These are phyloP conservation scores for Pyrus pyrifolia DNA, from an alignment of 306 rosid species.

Conservation along the genomic window DNA sequence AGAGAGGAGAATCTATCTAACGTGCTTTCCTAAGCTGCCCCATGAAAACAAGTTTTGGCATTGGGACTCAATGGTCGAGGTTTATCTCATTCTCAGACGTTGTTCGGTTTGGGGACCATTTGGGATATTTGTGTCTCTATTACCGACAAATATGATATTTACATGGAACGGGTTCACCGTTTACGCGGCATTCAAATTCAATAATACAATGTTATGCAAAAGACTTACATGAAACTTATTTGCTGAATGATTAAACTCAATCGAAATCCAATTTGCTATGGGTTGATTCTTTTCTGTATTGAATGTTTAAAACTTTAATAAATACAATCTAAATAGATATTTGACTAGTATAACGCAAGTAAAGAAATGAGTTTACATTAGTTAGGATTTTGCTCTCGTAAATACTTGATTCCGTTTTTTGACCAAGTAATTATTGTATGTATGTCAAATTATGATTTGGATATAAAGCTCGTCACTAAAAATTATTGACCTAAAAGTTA, in stretches of 20 bases:
- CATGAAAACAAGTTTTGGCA: background rate
- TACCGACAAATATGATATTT: background rate
- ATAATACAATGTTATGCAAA: no score
- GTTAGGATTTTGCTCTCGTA: background rate
- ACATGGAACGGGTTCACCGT: fast-evolving
- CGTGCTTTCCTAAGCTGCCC: background rate
- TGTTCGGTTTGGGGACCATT: background rate
- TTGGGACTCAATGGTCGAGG: background rate
- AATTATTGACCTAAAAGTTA: no score
- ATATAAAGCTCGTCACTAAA: no score
- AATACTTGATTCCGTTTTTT: background rate
- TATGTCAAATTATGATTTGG: background rate
- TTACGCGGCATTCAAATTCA: no score
- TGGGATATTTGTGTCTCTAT: background rate
- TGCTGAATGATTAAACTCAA: no score
- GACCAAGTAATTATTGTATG: no score
- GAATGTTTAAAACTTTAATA: background rate
- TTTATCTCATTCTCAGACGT: background rate
- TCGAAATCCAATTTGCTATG: background rate
- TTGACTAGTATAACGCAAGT: background rate
- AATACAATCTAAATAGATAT: no score
- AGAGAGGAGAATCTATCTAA: background rate
- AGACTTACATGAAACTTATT: no score
- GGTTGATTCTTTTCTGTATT: no score
- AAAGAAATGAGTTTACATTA: background rate